Evolutionary conservation across 257 asterid species (phyloP).

Genomic region (Anisodus tanguticus): DNA sequence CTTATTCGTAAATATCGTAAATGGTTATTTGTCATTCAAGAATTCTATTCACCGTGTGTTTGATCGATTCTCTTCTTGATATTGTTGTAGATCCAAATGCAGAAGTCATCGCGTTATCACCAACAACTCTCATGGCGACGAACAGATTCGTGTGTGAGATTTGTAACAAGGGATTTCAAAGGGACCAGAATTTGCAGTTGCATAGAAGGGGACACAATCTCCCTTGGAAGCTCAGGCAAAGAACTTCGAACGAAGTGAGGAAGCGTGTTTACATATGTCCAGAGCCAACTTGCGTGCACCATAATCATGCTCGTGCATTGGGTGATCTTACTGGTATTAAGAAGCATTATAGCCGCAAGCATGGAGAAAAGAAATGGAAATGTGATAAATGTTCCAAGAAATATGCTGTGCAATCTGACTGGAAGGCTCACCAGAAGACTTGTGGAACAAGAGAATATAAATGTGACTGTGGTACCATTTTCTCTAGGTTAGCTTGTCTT

Average conservation of each 20-base stretch:
- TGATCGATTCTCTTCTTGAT: not conserved
- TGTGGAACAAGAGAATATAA: conserved; percentile 86
- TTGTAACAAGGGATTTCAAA: conserved; percentile 90
- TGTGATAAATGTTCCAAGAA: conserved; percentile 82
- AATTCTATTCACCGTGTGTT: not conserved
- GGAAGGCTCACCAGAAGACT: conserved; percentile 94
- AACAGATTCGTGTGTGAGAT: conserved; percentile 86
- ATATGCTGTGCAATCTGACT: conserved; percentile 87
- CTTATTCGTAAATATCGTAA: not conserved
- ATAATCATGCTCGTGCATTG: conserved; percentile 67
- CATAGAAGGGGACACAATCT: conserved; percentile 90
- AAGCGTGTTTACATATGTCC: conserved; percentile 87
- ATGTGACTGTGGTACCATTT: conserved; percentile 93
- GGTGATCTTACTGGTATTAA: conserved; percentile 95
- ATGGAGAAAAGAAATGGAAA: conserved; percentile 94
- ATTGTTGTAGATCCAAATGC: conserved; percentile 68
- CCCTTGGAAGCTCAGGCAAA: conserved; percentile 82
- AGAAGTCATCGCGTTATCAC: conserved; percentile 83
- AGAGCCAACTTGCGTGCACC: conserved; percentile 78
- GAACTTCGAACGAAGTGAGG: conserved; percentile 59
- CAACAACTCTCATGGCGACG: conserved; percentile 84
- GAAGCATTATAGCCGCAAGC: conserved; percentile 84
- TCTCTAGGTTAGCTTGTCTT: conserved; percentile 61
- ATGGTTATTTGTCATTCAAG: not conserved
- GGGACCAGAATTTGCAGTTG: conserved; percentile 85